Conservation (phyloP, 768 basidiomycete species). For the Xerocomus spinulosus region DNA sequence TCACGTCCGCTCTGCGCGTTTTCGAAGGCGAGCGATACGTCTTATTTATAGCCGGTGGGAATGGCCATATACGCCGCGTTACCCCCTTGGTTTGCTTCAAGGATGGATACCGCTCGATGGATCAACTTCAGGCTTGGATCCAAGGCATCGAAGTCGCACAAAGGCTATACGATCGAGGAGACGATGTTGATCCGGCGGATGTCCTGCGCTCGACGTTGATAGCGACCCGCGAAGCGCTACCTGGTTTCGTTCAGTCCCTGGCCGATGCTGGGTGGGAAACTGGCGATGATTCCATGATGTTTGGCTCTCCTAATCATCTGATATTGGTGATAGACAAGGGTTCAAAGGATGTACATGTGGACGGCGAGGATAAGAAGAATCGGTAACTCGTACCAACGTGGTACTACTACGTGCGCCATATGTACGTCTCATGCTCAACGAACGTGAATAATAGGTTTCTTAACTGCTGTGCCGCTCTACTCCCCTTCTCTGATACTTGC, state of each 20-base stretch:
- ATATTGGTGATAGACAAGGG: slow-evolving; percentile 14
- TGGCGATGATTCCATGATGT: slow-evolving; percentile 28
- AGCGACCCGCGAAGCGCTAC: slow-evolving; percentile 10
- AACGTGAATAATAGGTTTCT: neutral
- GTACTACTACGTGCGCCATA: neutral
- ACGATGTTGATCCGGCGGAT: slow-evolving; percentile 1
- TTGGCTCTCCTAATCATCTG: slow-evolving; percentile 24
- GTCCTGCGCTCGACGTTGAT: slow-evolving; percentile 10
- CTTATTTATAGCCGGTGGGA: slow-evolving; percentile 41
- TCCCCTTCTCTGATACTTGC: no score
- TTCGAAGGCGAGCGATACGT: slow-evolving; percentile 48
- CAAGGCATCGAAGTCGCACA: slow-evolving; percentile 21
- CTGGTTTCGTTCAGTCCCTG: slow-evolving; percentile 18
- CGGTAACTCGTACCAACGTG: slow-evolving; percentile 9
- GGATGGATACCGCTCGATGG: slow-evolving; percentile 41
- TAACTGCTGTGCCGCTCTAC: neutral
- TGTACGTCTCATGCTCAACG: neutral
- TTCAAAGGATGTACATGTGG: neutral
- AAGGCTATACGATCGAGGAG: neutral
- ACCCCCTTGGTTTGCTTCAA: slow-evolving; percentile 47
- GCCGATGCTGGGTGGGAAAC: slow-evolving; percentile 37
- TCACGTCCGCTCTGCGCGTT: slow-evolving; percentile 32
- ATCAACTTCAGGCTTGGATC: slow-evolving; percentile 57
- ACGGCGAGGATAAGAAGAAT: slow-evolving; percentile 13
- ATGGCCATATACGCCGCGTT: neutral